phyloP scores from a whole-genome alignment of 225 moss, liverwort and hornwort genomes.

The Polytrichum formosum region DNA sequence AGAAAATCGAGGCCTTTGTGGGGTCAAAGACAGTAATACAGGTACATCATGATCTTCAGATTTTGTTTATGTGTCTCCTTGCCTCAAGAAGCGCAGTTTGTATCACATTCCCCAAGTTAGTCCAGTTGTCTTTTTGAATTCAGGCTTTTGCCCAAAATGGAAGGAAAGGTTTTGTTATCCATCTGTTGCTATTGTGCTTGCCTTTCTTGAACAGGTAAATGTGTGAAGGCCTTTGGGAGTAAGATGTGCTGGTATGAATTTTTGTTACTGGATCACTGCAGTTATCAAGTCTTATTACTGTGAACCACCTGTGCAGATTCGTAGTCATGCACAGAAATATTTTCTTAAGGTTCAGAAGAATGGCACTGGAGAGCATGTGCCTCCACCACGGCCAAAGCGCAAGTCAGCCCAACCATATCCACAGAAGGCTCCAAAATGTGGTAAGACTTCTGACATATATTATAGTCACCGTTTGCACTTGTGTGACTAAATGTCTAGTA shows the following conservation, averaged over 20 bases:
- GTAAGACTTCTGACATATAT: slow-evolving; percentile 27
- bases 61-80: neutral
- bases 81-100: neutral
- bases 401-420: slow-evolving; percentile 96
- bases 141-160: too few relatives aligned
- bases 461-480: neutral
- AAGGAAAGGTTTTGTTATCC: too few relatives aligned
- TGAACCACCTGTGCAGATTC: slow-evolving; percentile 45
- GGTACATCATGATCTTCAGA: slow-evolving; percentile 20
- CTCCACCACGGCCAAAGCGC: slow-evolving; percentile 96
- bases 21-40: slow-evolving; percentile 98
- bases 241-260: neutral
- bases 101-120: too few relatives aligned
- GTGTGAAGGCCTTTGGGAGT: too few relatives aligned
- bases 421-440: slow-evolving; percentile 90
- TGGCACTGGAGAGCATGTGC: slow-evolving; percentile 97
- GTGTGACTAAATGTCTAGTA: too few relatives aligned
- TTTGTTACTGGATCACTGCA: neutral
- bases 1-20: slow-evolving; percentile 98
- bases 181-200: too few relatives aligned
- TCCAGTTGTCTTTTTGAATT: too few relatives aligned
- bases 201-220: too few relatives aligned
- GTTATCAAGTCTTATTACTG: neutral
- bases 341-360: slow-evolving; percentile 98
- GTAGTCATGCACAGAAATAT: slow-evolving; percentile 99